phyloP scores from a whole-genome alignment of 148 eudicot species.

The Camellia sinensis region DNA sequence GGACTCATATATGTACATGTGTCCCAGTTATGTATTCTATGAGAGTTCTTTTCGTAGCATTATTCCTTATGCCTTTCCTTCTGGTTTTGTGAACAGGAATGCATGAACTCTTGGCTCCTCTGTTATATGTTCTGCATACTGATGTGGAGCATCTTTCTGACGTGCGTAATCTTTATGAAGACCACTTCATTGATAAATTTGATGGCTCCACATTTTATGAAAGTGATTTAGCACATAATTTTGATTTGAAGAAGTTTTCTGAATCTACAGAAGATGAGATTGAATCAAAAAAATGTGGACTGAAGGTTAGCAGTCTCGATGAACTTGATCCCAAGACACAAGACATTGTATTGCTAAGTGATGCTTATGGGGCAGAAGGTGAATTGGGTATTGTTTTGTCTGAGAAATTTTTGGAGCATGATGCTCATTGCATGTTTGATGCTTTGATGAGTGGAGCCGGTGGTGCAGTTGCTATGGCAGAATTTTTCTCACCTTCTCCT shows the following conservation, averaged over 20 bases:
- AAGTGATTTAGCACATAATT: slow-evolving; percentile 52
- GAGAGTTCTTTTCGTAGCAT: neutral
- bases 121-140: slow-evolving; percentile 79
- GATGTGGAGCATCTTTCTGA: slow-evolving; percentile 71
- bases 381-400: slow-evolving; percentile 90
- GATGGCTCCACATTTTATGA: slow-evolving; percentile 74
- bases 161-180: slow-evolving; percentile 66
- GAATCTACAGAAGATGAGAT: slow-evolving; percentile 43
- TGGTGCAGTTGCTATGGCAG: slow-evolving; percentile 83
- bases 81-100: slow-evolving; percentile 54
- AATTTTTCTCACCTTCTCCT: slow-evolving; percentile 70
- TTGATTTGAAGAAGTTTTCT: slow-evolving; percentile 60
- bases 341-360: slow-evolving; percentile 66
- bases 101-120: slow-evolving; percentile 97
- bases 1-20: neutral
- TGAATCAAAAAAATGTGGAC: slow-evolving; percentile 33
- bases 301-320: slow-evolving; percentile 39
- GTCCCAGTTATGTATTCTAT: neutral
- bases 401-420: slow-evolving; percentile 90
- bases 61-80: neutral
- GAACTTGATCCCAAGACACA: slow-evolving; percentile 73
- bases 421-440: slow-evolving; percentile 88
- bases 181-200: slow-evolving; percentile 86
- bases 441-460: slow-evolving; percentile 87
- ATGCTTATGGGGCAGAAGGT: slow-evolving; percentile 98